Evolutionary conservation across 139 green algal species (phyloP).

Genomic region (Chlamydomonas applanata): DNA sequence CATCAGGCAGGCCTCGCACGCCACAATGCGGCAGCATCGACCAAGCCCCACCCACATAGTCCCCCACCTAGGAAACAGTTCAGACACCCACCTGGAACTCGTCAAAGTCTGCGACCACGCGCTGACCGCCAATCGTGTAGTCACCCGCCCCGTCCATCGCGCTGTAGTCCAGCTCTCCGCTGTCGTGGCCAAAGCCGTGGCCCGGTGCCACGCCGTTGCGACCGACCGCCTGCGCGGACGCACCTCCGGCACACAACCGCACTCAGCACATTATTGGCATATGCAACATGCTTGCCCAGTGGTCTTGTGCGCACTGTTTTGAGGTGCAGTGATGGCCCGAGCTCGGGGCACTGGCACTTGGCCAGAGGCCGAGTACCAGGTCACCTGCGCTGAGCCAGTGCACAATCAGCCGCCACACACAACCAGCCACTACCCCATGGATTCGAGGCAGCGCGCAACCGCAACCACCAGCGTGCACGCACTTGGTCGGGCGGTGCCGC

Average conservation of each 20-base stretch:
- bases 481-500: constrained; percentile 34
- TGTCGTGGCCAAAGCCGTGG: neutral
- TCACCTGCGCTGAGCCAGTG: too few species aligned
- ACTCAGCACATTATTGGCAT: neutral
- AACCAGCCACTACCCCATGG: neutral
- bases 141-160: constrained; percentile 22
- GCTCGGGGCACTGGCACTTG: too few species aligned
- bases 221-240: neutral
- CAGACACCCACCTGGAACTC: constrained; percentile 24
- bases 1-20: too few species aligned
- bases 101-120: constrained; percentile 40
- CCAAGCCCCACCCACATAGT: too few species aligned
- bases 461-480: neutral
- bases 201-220: neutral
- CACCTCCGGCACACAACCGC: neutral
- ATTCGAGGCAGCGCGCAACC: neutral
- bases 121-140: constrained; percentile 45
- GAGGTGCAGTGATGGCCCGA: too few species aligned
- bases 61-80: too few species aligned
- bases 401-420: too few species aligned
- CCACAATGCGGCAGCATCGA: too few species aligned
- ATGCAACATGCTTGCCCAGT: neutral
- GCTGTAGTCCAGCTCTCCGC: neutral
- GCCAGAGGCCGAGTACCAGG: too few species aligned
- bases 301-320: too few species aligned